Percentiles rank a stretch among this genome's conserved stretches.
Evolutionary conservation across 2,329 filamentous ascomycete genomes (phyloP).

Genomic region (Fusarium tricinctum): DNA sequence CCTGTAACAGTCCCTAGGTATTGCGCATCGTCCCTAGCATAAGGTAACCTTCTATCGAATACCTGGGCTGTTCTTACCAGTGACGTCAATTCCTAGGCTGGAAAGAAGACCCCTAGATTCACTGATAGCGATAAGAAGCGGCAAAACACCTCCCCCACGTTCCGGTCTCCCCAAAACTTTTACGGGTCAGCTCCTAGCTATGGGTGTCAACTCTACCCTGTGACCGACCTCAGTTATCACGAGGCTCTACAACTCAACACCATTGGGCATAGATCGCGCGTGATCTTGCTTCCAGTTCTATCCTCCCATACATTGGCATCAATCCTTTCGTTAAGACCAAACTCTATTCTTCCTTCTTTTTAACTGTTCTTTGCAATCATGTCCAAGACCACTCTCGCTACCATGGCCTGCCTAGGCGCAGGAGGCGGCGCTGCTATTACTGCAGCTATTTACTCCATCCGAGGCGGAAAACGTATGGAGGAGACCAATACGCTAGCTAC

Average conservation of each 20-base stretch:
- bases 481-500: slow-evolving; percentile 52
- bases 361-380: slow-evolving; percentile 59
- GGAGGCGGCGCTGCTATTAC: slow-evolving; percentile 82
- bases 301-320: not conserved
- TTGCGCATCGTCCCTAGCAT: no score
- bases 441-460: slow-evolving; percentile 74
- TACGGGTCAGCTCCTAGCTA: slow-evolving; percentile 26
- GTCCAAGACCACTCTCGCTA: slow-evolving; percentile 83
- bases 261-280: slow-evolving; percentile 31
- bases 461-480: slow-evolving; percentile 63
- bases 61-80: no score
- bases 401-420: slow-evolving; percentile 82
- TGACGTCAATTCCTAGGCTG: slow-evolving; percentile 32
- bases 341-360: slow-evolving; percentile 10
- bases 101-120: slow-evolving; percentile 27
- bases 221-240: slow-evolving; percentile 39
- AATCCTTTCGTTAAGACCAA: slow-evolving; percentile 7
- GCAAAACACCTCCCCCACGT: slow-evolving; percentile 44
- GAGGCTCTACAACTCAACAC: slow-evolving; percentile 32
- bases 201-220: slow-evolving; percentile 14
- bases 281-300: slow-evolving; percentile 15
- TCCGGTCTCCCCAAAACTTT: slow-evolving; percentile 40
- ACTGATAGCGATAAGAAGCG: slow-evolving; percentile 29
- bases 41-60: no score
- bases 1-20: no score